Evolutionary conservation across 495 filamentous ascomycete genomes (phyloP), one percentile per base, ranked within the genome.

Genomic region (Neurospora discreta): DNA sequence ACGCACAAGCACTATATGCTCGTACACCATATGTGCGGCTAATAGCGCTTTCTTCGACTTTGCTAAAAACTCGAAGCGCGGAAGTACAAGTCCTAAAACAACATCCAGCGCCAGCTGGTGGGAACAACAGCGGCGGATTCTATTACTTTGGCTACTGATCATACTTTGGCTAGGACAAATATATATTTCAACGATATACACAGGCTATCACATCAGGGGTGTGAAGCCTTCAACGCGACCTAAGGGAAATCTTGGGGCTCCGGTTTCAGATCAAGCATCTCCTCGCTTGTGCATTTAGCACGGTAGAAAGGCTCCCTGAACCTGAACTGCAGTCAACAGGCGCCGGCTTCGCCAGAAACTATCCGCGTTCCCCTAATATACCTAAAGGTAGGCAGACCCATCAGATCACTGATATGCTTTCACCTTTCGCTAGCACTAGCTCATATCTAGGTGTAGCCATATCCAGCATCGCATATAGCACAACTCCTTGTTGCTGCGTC

Each of bases 121-220:
- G 73, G 72, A 69, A 80, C 76, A 80, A 77, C 70, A 77, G 73
- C 73, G 72, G 78, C 75, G 75, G 77, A 74, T 78, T 69, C 72
- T 75, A 75, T 72, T 76, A 72, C 33, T 72, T 73, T 75, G 71
- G 44, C 79, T 76, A 77, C 76, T 70, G 68, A 75, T 76, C 69
- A 70, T 76, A 78, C 72, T 75, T 65, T 33, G 73, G 33, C 75
- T 71, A 75, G 70, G 46, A 78, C 77, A 76, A 76, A 70, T 68
- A 71, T 74, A 76, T 74, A 60, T 71, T 73, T 76, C 72, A 72
- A 77, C 75, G 77, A 78, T 75, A 76, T 75, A 73, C 79, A 75
- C 69, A 77, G 52, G 26, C 15, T 18, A 65, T 18, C 30, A 80
- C 76, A 75, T 70, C 78, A 73, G 78, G 78, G 76, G 73, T 76